phyloP scores from a whole-genome alignment of 2,329 filamentous ascomycete genomes.

The Cladosporium sp. region DNA sequence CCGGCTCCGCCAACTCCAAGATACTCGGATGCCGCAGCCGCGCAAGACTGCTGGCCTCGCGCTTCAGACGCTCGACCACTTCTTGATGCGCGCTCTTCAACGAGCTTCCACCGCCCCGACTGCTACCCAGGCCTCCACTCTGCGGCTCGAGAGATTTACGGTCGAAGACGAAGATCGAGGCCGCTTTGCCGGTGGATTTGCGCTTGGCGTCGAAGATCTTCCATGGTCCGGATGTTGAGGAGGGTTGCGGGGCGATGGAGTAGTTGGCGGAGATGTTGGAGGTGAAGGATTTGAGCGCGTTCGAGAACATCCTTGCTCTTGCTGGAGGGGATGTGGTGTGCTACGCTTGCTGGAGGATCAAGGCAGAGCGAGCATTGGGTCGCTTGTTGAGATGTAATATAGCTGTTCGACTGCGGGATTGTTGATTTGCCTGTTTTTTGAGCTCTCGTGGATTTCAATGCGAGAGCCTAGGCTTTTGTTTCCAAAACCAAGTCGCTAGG shows the following conservation, averaged over 20 bases:
- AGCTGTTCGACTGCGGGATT: too few species aligned
- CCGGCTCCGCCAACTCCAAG: slow-evolving; percentile 87
- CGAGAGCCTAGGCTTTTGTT: too few species aligned
- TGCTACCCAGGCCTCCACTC: slow-evolving; percentile 34
- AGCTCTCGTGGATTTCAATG: too few species aligned
- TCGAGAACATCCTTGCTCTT: slow-evolving; percentile 77
- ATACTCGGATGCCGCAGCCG: slow-evolving; percentile 87
- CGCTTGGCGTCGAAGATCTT: slow-evolving; percentile 97
- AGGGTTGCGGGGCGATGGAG: slow-evolving; percentile 68
- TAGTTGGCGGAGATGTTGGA: slow-evolving; percentile 95
- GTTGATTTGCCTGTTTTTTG: too few species aligned
- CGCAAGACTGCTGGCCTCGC: slow-evolving; percentile 84
- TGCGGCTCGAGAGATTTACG: slow-evolving; percentile 75
- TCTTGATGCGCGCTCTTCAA: slow-evolving; percentile 83
- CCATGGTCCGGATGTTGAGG: slow-evolving; percentile 86
- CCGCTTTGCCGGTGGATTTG: slow-evolving; percentile 85
- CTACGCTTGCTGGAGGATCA: neutral
- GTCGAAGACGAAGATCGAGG: slow-evolving; percentile 93
- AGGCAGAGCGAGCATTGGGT: neutral
- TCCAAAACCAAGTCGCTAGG: too few species aligned
- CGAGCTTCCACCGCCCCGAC: slow-evolving; percentile 59
- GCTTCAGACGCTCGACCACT: slow-evolving; percentile 84
- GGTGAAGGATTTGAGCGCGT: slow-evolving; percentile 87
- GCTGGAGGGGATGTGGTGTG: neutral
- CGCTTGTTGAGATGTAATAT: neutral